phyloP scores from a whole-genome alignment of 805 yeast species.

The Cyberlindnera mycetangii region DNA sequence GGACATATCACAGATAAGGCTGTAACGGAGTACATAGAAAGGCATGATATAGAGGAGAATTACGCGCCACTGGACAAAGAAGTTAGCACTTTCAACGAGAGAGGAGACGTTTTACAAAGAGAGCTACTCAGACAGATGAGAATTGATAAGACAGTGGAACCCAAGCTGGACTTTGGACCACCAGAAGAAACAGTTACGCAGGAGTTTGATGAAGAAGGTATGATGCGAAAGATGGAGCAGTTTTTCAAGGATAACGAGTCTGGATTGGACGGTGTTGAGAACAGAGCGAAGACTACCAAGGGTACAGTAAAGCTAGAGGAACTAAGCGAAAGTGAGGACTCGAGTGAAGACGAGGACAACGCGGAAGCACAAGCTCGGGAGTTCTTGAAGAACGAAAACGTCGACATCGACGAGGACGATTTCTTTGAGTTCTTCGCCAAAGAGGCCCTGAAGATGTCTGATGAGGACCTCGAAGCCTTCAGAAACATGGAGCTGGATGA shows the following conservation, averaged over 20 bases:
- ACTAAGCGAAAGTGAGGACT: neutral
- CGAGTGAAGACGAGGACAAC: conserved; percentile 18
- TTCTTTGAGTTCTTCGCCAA: conserved; percentile 61
- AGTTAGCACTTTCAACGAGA: conserved; percentile 13
- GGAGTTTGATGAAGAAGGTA: conserved; percentile 22
- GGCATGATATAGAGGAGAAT: neutral
- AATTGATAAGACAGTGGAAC: conserved; percentile 14
- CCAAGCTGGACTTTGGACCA: conserved; percentile 17
- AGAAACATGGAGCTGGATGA: no score
- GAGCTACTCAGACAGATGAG: conserved; percentile 26
- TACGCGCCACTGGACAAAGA: conserved; percentile 17
- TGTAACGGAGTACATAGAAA: neutral
- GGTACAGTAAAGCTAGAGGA: neutral
- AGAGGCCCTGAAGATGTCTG: conserved; percentile 48
- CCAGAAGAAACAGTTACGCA: neutral
- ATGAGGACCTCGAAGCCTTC: conserved; percentile 42
- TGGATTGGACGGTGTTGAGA: conserved; percentile 24
- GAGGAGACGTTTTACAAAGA: conserved; percentile 28
- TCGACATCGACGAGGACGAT: conserved; percentile 62
- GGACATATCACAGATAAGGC: conserved; percentile 8
- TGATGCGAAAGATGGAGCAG: conserved; percentile 25
- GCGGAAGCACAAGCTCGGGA: conserved; percentile 27
- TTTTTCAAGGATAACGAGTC: conserved; percentile 27
- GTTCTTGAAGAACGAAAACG: conserved; percentile 32
- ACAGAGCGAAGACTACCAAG: conserved; percentile 10